Base-by-base conservation (phyloP, 768 basidiomycete genomes). In the Hemileccinum impolitum region DNA sequence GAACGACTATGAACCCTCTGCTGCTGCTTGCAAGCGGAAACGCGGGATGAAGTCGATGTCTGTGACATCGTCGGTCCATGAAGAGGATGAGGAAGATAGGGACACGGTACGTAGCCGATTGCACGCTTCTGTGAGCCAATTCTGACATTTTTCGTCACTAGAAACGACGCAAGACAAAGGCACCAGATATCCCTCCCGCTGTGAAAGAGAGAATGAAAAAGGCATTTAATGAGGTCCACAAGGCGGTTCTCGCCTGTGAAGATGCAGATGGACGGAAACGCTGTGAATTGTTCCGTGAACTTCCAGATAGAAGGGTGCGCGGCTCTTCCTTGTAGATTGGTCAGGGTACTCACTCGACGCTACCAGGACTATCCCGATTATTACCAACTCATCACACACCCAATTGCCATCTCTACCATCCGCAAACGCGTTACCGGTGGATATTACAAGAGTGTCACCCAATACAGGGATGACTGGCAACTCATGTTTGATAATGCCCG, bases 401-500 rank as follows among this genome's bases (percentile, higher is more conserved):
- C 95, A 3, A 97, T 99, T 60, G 85, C 90, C 21, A 78, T 99
- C 53, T 84, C 88, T 18, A 80, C 84, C 49, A 85, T 98, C 59
- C 86, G 87, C 45, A 94, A 93, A 62, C 85, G 87, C 10, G 74
- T 78, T 42, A 80, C 73, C 43, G 72, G 76, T 47, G 75, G 76
- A 39, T 74, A 78, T 48, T 92, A 93, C 74, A 91, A 90, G 74
- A 81, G 70, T 34, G 80, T 94, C 31, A 71, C 78, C 30, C 73
- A 79, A 48, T 93, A 84, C 71, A 75, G 79, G 49, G 80, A 82
- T 39, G 92, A 95, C 66, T 92, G 87, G 83, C 78, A 79, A 56
- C 78, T 93, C 48, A 94, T 99, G 87, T 97, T 94, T 69, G 78
- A 82, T 67, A 98, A 98, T 60, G 94, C 95, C 5, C 79, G 89